Conservation (phyloP, 768 basidiomycete genomes). For the Lentinus tigrinus region DNA sequence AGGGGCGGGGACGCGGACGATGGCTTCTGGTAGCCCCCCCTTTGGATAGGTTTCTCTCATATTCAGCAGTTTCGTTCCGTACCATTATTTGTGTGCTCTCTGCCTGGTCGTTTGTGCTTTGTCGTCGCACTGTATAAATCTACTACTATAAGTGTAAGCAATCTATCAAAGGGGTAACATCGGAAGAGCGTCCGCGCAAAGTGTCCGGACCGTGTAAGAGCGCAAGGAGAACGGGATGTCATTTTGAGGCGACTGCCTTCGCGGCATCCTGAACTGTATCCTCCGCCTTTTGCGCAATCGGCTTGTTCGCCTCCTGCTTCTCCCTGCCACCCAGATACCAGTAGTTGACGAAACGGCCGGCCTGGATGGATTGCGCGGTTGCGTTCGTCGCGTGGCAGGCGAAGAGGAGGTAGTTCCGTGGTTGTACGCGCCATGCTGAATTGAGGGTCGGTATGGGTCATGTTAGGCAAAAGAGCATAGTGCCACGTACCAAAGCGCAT, state of each 20-base stretch:
- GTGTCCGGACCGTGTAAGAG: not conserved
- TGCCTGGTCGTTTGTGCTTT: not conserved
- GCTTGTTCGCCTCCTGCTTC: slow-evolving; percentile 40
- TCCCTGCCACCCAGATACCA: slow-evolving; percentile 90
- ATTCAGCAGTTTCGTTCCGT: not conserved
- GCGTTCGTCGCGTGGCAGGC: slow-evolving; percentile 93
- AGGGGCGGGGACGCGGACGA: slow-evolving; percentile 65
- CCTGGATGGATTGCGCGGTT: slow-evolving; percentile 82
- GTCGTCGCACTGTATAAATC: not conserved
- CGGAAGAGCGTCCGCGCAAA: not conserved
- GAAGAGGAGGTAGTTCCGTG: slow-evolving; percentile 94
- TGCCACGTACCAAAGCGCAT: slow-evolving; percentile 80
- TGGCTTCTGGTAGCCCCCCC: slow-evolving; percentile 63
- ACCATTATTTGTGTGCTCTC: not conserved
- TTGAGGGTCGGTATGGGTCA: not conserved
- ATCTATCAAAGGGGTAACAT: slow-evolving; percentile 3
- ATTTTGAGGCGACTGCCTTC: slow-evolving; percentile 31
- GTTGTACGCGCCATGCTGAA: slow-evolving; percentile 91
- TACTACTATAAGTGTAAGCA: slow-evolving; percentile 10
- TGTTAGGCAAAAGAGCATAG: not conserved
- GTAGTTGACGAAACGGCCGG: slow-evolving; percentile 83
- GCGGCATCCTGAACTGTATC: slow-evolving; percentile 43
- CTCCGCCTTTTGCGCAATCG: slow-evolving; percentile 42
- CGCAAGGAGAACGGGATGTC: not conserved
- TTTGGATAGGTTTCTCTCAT: not conserved